Percentiles rank a stretch among this genome's conserved stretches.
phyloP scores from a whole-genome alignment of 805 yeast genomes.

The Myxozyma kluyveri region DNA sequence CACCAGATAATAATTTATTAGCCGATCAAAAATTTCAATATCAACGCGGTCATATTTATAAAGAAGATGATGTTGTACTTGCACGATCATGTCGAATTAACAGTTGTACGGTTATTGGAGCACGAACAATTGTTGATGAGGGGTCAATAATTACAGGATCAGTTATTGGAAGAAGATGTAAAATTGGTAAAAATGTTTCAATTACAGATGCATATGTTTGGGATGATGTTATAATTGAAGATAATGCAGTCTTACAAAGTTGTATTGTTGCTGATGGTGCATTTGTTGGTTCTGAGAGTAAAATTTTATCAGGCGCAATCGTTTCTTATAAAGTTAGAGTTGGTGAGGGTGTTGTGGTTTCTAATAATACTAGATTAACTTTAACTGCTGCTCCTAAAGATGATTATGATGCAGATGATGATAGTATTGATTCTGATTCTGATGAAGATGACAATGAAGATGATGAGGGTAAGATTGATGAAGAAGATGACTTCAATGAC shows the following conservation, averaged over 20 bases:
- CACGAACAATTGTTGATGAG: slow-evolving; percentile 72
- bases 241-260: slow-evolving; percentile 55
- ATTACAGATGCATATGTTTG: slow-evolving; percentile 79
- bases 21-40: slow-evolving; percentile 72
- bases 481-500: slow-evolving; percentile 17
- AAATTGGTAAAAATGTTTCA: slow-evolving; percentile 71
- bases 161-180: slow-evolving; percentile 82
- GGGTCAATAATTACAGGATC: slow-evolving; percentile 63
- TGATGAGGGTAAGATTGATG: slow-evolving; percentile 13
- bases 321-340: slow-evolving; percentile 67
- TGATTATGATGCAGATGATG: neutral
- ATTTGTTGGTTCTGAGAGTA: slow-evolving; percentile 51
- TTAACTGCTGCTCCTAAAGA: neutral
- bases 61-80: slow-evolving; percentile 80
- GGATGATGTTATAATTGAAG: slow-evolving; percentile 75
- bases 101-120: slow-evolving; percentile 77
- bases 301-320: slow-evolving; percentile 66
- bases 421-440: slow-evolving; percentile 37
- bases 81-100: slow-evolving; percentile 91
- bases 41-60: slow-evolving; percentile 82
- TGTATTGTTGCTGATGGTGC: slow-evolving; percentile 72
- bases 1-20: slow-evolving; percentile 77
- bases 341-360: slow-evolving; percentile 19
- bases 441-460: slow-evolving; percentile 9
- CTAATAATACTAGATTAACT: slow-evolving; percentile 23